Evolutionary conservation across 768 basidiomycete species (phyloP), one percentile per base, ranked within the genome.

Genomic region (Candolleomyces efflorescens): DNA sequence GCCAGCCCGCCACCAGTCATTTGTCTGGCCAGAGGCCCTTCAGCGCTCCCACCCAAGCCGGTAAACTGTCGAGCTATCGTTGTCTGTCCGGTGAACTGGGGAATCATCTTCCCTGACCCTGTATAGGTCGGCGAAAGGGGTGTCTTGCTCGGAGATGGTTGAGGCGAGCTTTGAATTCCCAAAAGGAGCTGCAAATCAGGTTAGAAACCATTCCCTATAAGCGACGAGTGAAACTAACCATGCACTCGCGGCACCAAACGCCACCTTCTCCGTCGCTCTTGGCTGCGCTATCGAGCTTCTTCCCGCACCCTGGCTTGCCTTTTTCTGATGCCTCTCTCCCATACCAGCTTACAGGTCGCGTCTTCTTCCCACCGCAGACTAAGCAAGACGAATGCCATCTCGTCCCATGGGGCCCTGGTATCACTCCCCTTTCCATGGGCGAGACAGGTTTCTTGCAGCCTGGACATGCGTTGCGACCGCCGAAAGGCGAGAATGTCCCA

Each of bases 171-270:
- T 44, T 81, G 78, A 53, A 77, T 66, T 39, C 76, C 73, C 48
- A 89, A 75, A 15, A 89, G 70, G 24, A 88, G 73, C 87, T 90
- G 47, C 54, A 63, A 17, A 47, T 58, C 24, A 60, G 41, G 44
- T 26, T 18, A 23, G 22, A 38, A 41, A 47, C 27, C 18, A 41
- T 46, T n/a, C 27, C 27, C 39, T 46, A 45, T 41, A 24, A 38
- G 7, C n/a, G 26, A 20, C n/a, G 17, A 55, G 27, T 17, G n/a
- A 49, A 52, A 73, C 84, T 73, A 62, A 92, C 91, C 65, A 85
- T 74, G 69, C 92, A 94, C 70, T 92, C 90, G 63, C 90, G 79
- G 70, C 92, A 94, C 88, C 90, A 93, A 26, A 92, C 82, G 12
- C 82, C 80, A 0, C 87, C 87, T 38, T 86, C 82, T 10, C 70